These are phyloP conservation scores for Teratosphaeria pseudoeucalypti DNA, from an alignment of 2,329 filamentous ascomycete genomes.

Conservation along the genomic window DNA sequence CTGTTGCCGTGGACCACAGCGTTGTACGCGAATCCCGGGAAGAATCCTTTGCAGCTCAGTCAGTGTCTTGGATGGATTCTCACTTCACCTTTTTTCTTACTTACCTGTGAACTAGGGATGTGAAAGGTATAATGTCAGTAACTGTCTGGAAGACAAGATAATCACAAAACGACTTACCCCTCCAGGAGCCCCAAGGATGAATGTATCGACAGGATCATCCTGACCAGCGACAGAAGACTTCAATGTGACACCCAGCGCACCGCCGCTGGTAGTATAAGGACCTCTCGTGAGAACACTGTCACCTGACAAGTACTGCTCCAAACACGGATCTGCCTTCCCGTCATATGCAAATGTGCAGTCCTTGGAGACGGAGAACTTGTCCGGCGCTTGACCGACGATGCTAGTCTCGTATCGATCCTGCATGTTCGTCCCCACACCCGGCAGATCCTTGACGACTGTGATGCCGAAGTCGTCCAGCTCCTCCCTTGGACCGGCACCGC, in stretches of 20 bases:
- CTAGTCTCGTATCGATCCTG: slow-evolving; percentile 50
- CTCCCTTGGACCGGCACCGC: slow-evolving; percentile 46
- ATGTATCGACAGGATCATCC: slow-evolving; percentile 42
- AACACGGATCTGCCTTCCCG: slow-evolving; percentile 30
- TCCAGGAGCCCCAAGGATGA: slow-evolving; percentile 45
- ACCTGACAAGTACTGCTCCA: slow-evolving; percentile 32
- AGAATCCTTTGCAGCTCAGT: neutral
- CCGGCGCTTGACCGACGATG: slow-evolving; percentile 35
- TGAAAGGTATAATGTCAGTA: neutral
- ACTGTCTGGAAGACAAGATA: neutral
- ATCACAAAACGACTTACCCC: slow-evolving; percentile 28
- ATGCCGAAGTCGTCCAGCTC: slow-evolving; percentile 46
- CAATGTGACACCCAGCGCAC: slow-evolving; percentile 39
- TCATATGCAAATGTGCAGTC: slow-evolving; percentile 26
- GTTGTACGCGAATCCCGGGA: slow-evolving; percentile 39
- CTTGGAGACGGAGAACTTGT: slow-evolving; percentile 17
- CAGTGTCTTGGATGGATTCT: no score
- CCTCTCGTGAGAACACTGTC: slow-evolving; percentile 23
- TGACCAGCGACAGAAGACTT: slow-evolving; percentile 30
- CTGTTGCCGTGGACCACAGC: slow-evolving; percentile 29
- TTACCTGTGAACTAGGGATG: no score
- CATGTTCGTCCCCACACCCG: slow-evolving; percentile 54
- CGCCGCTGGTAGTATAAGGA: slow-evolving; percentile 41
- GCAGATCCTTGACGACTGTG: slow-evolving; percentile 43
- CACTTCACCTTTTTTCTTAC: no score